Evolutionary conservation across 768 basidiomycete species (phyloP).

Genomic region (Lyophyllum shimeji): DNA sequence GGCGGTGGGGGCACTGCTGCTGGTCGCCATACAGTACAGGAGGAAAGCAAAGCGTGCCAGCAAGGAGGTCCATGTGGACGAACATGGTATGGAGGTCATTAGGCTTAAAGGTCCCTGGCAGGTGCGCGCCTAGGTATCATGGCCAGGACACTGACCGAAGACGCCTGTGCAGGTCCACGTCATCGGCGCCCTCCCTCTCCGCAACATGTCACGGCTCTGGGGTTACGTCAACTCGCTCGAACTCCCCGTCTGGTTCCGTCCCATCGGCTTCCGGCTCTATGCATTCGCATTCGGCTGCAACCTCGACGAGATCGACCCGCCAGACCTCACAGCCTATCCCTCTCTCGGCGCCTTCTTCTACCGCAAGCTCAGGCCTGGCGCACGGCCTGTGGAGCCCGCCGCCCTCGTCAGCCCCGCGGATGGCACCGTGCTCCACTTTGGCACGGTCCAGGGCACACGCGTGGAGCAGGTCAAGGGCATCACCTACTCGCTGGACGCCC

Average conservation of each 20-base stretch:
- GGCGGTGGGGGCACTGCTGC: slow-evolving; percentile 86
- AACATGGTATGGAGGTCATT: slow-evolving; percentile 80
- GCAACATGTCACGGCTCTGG: slow-evolving; percentile 96
- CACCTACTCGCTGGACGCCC: slow-evolving; percentile 92
- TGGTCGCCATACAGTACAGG: slow-evolving; percentile 76
- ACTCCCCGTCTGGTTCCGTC: slow-evolving; percentile 94
- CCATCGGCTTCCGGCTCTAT: slow-evolving; percentile 84
- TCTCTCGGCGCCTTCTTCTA: slow-evolving; percentile 98
- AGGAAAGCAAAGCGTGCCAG: slow-evolving; percentile 48
- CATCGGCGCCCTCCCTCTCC: slow-evolving; percentile 89
- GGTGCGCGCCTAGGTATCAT: slow-evolving; percentile 41
- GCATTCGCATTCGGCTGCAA: slow-evolving; percentile 91
- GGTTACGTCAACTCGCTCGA: slow-evolving; percentile 93
- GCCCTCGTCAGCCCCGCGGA: slow-evolving; percentile 92
- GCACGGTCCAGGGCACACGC: slow-evolving; percentile 70
- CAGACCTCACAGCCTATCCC: slow-evolving; percentile 75
- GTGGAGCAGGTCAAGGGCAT: slow-evolving; percentile 98
- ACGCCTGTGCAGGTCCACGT: slow-evolving; percentile 76
- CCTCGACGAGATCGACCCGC: slow-evolving; percentile 83
- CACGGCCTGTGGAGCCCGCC: slow-evolving; percentile 75
- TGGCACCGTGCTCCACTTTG: slow-evolving; percentile 90
- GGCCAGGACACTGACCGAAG: not conserved
- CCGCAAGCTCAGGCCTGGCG: slow-evolving; percentile 78
- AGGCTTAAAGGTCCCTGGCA: slow-evolving; percentile 91
- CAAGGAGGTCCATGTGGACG: slow-evolving; percentile 75